These are phyloP conservation scores for Trichoderma arundinaceum DNA, from an alignment of 2,329 filamentous ascomycete genomes.

Conservation along the genomic window DNA sequence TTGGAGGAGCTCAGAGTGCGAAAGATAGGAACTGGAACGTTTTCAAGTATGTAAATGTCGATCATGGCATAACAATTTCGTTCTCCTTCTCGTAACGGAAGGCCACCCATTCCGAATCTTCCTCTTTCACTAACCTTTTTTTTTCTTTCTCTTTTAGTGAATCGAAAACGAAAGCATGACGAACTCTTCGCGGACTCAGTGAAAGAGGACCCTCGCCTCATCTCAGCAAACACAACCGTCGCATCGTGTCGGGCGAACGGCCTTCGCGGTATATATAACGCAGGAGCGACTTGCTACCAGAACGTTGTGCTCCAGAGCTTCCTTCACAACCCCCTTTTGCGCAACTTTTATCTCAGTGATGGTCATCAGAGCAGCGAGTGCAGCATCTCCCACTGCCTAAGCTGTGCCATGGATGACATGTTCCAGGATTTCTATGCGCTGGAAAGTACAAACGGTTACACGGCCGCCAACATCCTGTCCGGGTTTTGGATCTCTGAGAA, in stretches of 20 bases:
- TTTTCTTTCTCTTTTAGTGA: conserved; percentile 41
- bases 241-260: conserved; percentile 86
- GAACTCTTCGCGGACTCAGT: conserved; percentile 68
- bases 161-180: conserved; percentile 77
- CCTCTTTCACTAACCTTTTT: not conserved
- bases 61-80: not conserved
- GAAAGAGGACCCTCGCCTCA: conserved; percentile 76
- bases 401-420: conserved; percentile 75
- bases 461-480: conserved; percentile 85
- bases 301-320: conserved; percentile 94
- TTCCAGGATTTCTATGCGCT: conserved; percentile 73
- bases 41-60: conserved; percentile 59
- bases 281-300: conserved; percentile 98
- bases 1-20: conserved; percentile 75
- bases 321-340: conserved; percentile 88
- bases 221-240: conserved; percentile 76
- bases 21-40: conserved; percentile 70
- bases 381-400: conserved; percentile 64
- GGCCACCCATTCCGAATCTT: not conserved
- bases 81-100: not conserved
- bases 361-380: conserved; percentile 84
- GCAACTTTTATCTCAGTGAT: conserved; percentile 90
- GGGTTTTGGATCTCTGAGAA: conserved; percentile 88
- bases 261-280: conserved; percentile 91
- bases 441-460: conserved; percentile 86